These are phyloP conservation scores for Cyberlindnera amylophila DNA, from an alignment of 805 yeast genomes.

Conservation along the genomic window DNA sequence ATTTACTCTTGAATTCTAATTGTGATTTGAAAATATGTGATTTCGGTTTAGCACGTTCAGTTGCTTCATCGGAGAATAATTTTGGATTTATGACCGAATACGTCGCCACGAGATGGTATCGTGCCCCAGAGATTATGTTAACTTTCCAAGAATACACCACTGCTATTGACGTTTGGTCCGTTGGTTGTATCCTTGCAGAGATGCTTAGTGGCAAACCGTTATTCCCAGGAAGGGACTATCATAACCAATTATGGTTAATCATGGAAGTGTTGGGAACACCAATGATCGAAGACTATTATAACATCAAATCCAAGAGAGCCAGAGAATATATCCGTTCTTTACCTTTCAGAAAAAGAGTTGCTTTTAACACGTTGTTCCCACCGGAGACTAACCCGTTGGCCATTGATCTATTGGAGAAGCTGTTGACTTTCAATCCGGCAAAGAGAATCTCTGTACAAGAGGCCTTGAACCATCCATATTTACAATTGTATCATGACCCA, in stretches of 20 bases:
- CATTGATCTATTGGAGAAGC: constrained; percentile 61
- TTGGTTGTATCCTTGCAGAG: constrained; percentile 76
- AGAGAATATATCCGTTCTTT: constrained; percentile 70
- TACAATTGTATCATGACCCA: constrained; percentile 63
- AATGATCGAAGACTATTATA: constrained; percentile 64
- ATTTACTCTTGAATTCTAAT: constrained; percentile 59
- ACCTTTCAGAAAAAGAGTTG: constrained; percentile 57
- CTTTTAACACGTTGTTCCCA: constrained; percentile 47
- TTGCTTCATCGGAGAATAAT: constrained; percentile 44
- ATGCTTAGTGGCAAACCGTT: constrained; percentile 55
- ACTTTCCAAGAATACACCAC: constrained; percentile 68
- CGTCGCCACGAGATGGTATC: constrained; percentile 82
- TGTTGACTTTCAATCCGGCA: constrained; percentile 69
- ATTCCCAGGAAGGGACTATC: constrained; percentile 74
- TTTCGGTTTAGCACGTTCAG: constrained; percentile 66
- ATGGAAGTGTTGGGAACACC: constrained; percentile 74
- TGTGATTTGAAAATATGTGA: constrained; percentile 79
- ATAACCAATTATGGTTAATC: constrained; percentile 62
- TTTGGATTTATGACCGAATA: constrained; percentile 68
- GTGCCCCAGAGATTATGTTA: constrained; percentile 83
- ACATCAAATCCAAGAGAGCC: constrained; percentile 71
- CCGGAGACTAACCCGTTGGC: constrained; percentile 44
- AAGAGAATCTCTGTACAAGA: constrained; percentile 72
- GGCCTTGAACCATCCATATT: constrained; percentile 72
- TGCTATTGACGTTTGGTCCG: constrained; percentile 78